These are phyloP conservation scores for Amaranthus tricolor DNA, from an alignment of 179 eudicot genomes.

Conservation along the genomic window DNA sequence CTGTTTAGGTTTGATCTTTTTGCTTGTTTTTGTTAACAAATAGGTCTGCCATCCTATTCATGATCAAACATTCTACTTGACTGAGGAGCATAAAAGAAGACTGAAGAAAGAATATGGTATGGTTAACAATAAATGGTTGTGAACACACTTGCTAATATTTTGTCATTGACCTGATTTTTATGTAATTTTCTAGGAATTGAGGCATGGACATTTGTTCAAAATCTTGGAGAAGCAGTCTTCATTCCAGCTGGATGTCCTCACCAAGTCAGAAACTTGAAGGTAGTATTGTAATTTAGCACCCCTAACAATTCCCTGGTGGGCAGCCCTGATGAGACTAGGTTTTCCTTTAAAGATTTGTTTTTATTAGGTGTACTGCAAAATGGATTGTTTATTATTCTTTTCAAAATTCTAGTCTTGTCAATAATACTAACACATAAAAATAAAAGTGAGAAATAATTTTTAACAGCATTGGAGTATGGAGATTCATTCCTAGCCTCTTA, in stretches of 20 bases:
- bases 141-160: background rate
- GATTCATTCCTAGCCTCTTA: background rate
- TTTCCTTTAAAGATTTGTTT: background rate
- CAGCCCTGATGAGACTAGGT: too few relatives aligned
- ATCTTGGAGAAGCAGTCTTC: constrained; percentile 80
- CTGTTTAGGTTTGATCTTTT: background rate
- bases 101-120: constrained; percentile 72
- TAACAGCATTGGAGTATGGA: background rate
- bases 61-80: constrained; percentile 72
- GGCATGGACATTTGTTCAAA: constrained; percentile 91
- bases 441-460: background rate
- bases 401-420: too few relatives aligned
- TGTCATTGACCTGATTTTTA: background rate
- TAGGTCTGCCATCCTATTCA: constrained; percentile 87
- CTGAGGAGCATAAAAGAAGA: constrained; percentile 54
- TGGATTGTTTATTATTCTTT: too few relatives aligned
- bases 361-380: too few relatives aligned
- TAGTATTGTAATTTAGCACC: background rate
- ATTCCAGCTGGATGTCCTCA: constrained; percentile 92
- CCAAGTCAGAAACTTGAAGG: constrained; percentile 81
- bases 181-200: constrained; percentile 46
- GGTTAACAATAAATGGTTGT: constrained; percentile 14
- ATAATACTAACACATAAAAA: too few relatives aligned
- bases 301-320: background rate
- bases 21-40: background rate